Evolutionary conservation across 345 rosid genomes (phyloP).

Genomic region (Zanthoxylum bungeanum): DNA sequence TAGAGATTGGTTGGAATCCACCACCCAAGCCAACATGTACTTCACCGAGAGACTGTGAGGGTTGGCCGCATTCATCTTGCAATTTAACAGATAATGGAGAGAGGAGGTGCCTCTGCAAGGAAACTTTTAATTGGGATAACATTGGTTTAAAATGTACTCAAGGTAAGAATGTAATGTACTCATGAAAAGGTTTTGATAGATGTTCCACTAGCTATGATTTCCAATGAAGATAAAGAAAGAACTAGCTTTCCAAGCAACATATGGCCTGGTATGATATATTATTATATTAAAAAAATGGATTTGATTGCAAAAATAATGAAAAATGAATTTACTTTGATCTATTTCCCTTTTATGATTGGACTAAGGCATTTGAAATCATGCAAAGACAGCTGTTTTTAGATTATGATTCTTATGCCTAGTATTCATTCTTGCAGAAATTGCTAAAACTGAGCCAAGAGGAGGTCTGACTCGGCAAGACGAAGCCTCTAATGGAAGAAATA

Average conservation of each 20-base stretch:
- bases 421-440: background rate
- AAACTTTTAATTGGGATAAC: slow-evolving; percentile 36
- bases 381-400: background rate
- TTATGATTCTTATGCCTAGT: background rate
- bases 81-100: slow-evolving; percentile 1
- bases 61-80: slow-evolving; percentile 55
- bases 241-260: background rate
- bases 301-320: background rate
- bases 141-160: slow-evolving; percentile 42
- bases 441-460: background rate
- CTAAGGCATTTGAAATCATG: background rate
- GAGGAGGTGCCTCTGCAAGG: slow-evolving; percentile 46
- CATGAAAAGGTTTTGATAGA: background rate
- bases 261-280: background rate
- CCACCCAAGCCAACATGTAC: slow-evolving; percentile 49
- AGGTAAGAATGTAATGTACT: slow-evolving; percentile 25
- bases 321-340: background rate
- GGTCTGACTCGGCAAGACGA: background rate
- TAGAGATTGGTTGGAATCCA: slow-evolving; percentile 49
- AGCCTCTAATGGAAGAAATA: background rate
- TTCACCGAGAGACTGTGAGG: slow-evolving; percentile 45
- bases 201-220: background rate
- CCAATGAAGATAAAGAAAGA: background rate
- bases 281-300: background rate
- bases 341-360: background rate